Conservation (phyloP, 257 asterid species). For the Nicotiana paniculata region DNA sequence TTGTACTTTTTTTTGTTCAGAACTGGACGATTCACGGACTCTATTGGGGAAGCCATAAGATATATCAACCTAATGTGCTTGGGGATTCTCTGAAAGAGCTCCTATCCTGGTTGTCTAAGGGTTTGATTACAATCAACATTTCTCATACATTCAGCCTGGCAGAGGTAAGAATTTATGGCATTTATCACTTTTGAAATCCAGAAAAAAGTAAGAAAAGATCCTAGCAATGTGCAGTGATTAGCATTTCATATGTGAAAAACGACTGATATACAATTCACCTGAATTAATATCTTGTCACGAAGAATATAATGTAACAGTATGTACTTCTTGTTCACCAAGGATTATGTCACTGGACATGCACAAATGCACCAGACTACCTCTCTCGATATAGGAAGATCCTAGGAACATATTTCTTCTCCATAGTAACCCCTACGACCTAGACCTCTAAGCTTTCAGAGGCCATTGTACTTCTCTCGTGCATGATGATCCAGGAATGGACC, state of each 20-base stretch:
- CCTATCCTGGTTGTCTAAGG: slow-evolving; percentile 73
- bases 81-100: slow-evolving; percentile 79
- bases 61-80: slow-evolving; percentile 56
- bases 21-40: slow-evolving; percentile 96
- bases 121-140: slow-evolving; percentile 58
- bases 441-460: neutral
- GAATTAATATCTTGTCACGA: neutral
- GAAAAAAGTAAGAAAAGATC: neutral
- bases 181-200: neutral
- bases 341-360: neutral
- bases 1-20: slow-evolving; percentile 26
- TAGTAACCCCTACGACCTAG: neutral
- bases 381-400: neutral
- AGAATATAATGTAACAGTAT: neutral
- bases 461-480: neutral
- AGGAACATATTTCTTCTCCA: neutral
- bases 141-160: slow-evolving; percentile 61
- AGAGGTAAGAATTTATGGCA: slow-evolving; percentile 48
- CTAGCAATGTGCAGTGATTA: neutral
- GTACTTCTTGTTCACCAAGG: neutral
- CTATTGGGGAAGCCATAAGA: slow-evolving; percentile 88
- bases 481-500: neutral
- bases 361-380: neutral
- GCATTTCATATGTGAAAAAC: neutral
- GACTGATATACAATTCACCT: neutral